Evolutionary conservation across 2,329 filamentous ascomycete genomes (phyloP), one percentile per base, ranked within the genome.

Genomic region (Pseudocercospora ulei): DNA sequence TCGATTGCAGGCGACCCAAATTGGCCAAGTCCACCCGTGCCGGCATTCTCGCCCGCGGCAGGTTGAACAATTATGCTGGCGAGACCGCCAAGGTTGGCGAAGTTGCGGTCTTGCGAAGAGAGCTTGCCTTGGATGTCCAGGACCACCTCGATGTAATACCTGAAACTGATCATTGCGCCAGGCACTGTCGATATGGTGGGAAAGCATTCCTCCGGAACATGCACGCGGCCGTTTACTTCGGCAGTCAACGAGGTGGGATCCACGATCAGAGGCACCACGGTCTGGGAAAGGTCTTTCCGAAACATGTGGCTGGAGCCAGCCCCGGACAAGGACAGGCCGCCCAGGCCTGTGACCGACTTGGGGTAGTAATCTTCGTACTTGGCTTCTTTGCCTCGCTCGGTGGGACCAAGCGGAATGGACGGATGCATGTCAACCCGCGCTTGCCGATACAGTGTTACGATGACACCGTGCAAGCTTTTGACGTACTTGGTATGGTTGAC

Each of bases 131-230:
- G 87, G 0, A 96, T 70, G 57, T 98, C 90, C 13, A 95, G 76
- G 17, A 96, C 79, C 2, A 95, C 83, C 61, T 98, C 90, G 12
- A 95, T 73, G 50, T 87, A 83, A 56, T 98, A 96, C 51, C 80
- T 84, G 66, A 98, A 96, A 52, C 80, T 86, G 49, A 98, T 90
- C 78, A 96, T 90, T 20, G 83, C 80, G 3, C 88, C 86, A 0
- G 90, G 90, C 0, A 95, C 85, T 38, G 79, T 80, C 17, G 77
- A 78, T 46, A 96, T 96, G 2, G 87, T 94, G 0, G 90, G 88
- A 52, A 96, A 96, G 0, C 78, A 78, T 55, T 94, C 84, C 47
- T 93, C 85, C 0, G 90, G 90, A 2, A 96, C 75, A 50, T 84
- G 78, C 9, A 98, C 76, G 2, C 82, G 81, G 3, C 86, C 81